Evolutionary conservation across 768 basidiomycete genomes (phyloP), one percentile per base, ranked within the genome.

Genomic region (Cytidiella melzeri): DNA sequence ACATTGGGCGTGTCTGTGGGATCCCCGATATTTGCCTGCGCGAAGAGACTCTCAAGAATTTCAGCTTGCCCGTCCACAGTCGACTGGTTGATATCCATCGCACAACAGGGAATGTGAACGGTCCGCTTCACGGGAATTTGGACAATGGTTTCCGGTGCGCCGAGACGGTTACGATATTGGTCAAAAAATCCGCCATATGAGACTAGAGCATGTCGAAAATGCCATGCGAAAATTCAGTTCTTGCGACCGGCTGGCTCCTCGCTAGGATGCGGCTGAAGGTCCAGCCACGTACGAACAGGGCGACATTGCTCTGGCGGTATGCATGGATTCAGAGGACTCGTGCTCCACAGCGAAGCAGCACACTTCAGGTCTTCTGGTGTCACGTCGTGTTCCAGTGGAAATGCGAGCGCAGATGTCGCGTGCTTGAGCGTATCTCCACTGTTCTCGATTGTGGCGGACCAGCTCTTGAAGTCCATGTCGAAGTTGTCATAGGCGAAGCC

Each of bases 401-500:
- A n/a, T n/a, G n/a, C n/a, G n/a, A n/a, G n/a, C n/a, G n/a, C n/a
- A n/a, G n/a, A n/a, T n/a, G n/a, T n/a, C n/a, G n/a, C n/a, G n/a
- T n/a, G n/a, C n/a, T n/a, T n/a, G n/a, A n/a, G n/a, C n/a, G n/a
- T n/a, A n/a, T n/a, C n/a, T n/a, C n/a, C n/a, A n/a, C n/a, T n/a
- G n/a, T n/a, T n/a, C n/a, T n/a, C n/a, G n/a, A n/a, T n/a, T n/a
- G n/a, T n/a, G n/a, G n/a, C n/a, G n/a, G n/a, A n/a, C n/a, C 2
- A 72, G 51, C 1, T 52, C 60, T 0, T 63, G 4, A 73, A 49
- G 40, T 69, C 57, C 5, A 73, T 59, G 51, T 76, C 71, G 24
- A 74, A 62, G 55, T 76, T 76, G 47, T 76, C 67, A 23, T 69
- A 74, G 3, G 68, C 67, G 54, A 63, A 69, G 6, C 52, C 46